Percentiles rank a stretch among this genome's conserved stretches.
phyloP scores from a whole-genome alignment of 495 filamentous ascomycete genomes.

The Lophium mytilinum region DNA sequence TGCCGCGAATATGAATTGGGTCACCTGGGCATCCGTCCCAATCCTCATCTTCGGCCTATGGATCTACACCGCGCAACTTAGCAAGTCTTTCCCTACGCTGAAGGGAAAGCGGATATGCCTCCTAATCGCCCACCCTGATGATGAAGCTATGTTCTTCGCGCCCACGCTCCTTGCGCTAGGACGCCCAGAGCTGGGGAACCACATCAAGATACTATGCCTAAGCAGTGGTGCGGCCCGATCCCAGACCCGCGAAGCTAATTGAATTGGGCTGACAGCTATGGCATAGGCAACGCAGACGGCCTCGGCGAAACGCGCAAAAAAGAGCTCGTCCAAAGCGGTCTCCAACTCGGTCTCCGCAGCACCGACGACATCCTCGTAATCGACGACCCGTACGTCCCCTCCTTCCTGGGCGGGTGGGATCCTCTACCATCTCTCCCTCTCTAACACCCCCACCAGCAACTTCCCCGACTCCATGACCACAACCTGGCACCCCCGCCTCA shows the following conservation, averaged over 20 bases:
- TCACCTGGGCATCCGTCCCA: constrained; percentile 44
- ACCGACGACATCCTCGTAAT: constrained; percentile 72
- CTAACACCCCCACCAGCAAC: constrained; percentile 35
- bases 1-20: constrained; percentile 24
- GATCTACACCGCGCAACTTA: constrained; percentile 50
- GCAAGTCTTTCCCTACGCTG: constrained; percentile 57
- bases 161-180: constrained; percentile 78
- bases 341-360: constrained; percentile 61
- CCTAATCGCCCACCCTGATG: constrained; percentile 93
- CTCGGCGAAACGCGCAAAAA: constrained; percentile 72
- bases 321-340: constrained; percentile 72
- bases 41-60: constrained; percentile 47
- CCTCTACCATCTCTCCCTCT: background rate
- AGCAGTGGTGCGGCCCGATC: constrained; percentile 54
- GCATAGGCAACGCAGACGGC: constrained; percentile 70
- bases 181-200: constrained; percentile 66
- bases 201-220: constrained; percentile 86
- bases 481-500: constrained; percentile 60
- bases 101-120: constrained; percentile 75
- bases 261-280: background rate
- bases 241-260: too few relatives aligned
- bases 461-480: constrained; percentile 83
- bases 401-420: too few relatives aligned
- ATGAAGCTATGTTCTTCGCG: constrained; percentile 99
- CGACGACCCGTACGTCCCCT: constrained; percentile 50